Conservation (phyloP, 2,329 filamentous ascomycete genomes). For the Graphilbum fragrans region DNA sequence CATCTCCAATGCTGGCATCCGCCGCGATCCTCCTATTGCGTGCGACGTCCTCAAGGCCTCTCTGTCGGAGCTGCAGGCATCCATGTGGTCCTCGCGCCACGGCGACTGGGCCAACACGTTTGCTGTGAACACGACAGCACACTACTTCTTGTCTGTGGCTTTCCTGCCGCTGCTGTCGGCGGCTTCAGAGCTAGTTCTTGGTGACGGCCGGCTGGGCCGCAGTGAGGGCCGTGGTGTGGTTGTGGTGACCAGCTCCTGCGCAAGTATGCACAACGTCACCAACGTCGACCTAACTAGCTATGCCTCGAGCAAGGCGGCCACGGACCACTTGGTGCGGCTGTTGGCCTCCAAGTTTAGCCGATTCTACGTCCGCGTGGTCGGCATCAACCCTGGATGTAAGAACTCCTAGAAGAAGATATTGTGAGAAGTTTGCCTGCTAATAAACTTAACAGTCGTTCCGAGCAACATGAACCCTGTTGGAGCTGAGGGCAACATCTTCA, state of each 20-base stretch:
- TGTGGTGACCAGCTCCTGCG: constrained; percentile 32
- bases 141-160: constrained; percentile 52
- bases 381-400: constrained; percentile 16
- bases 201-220: neutral
- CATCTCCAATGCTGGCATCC: constrained; percentile 9
- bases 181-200: constrained; percentile 19
- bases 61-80: constrained; percentile 16
- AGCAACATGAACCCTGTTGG: constrained; percentile 57
- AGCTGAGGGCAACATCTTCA: constrained; percentile 35
- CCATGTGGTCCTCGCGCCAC: constrained; percentile 50
- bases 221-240: constrained; percentile 9
- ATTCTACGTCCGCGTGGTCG: constrained; percentile 18
- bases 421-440: too few species aligned
- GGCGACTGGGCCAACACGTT: constrained; percentile 53
- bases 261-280: constrained; percentile 18
- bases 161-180: constrained; percentile 51
- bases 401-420: neutral
- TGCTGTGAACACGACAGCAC: constrained; percentile 61
- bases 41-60: constrained; percentile 8
- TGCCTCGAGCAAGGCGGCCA: constrained; percentile 36
- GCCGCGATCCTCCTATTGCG: constrained; percentile 4
- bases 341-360: constrained; percentile 32
- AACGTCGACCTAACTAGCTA: constrained; percentile 41
- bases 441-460: constrained; percentile 39
- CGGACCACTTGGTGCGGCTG: constrained; percentile 35